Base-by-base conservation (phyloP, 1,139 yeast species). In the Candida glucosophila region DNA sequence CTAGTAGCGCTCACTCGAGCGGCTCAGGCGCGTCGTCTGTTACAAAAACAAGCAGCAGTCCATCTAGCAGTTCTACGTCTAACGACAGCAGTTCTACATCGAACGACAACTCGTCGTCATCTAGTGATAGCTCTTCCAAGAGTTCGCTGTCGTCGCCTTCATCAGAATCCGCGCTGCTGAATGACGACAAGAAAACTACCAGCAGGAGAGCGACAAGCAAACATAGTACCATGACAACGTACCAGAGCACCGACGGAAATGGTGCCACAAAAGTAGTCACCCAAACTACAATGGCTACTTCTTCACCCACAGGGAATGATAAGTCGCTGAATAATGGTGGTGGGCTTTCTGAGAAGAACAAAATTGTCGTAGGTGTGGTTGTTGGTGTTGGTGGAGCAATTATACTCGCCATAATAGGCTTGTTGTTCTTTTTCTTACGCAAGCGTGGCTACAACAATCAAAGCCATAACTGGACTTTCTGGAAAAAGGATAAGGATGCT, bases 321-420 rank as follows among this genome's bases (percentile, higher is more conserved):
- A 32, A 14, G 20, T 31, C 24, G 24, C 39, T 19, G 23, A 36
- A 13, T 7, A 15, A 18, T 19, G 6, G 25, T 6, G 41, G 55
- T 9, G 70, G 71, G 4, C 57, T 65, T 33, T 58, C 68, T 15
- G 36, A 49, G 20, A 61, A 69, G 28, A 65, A 65, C 39, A 56
- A 50, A 31, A 60, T 65, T 19, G 69, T 65, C 4, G 72, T 65
- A 4, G 72, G 72, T 22, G 71, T 64, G 2, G 71, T 65, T 22
- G 72, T 65, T 9, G 72, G 72, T 23, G 66, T 64, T 6, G 72
- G 71, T 24, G 71, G 70, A 2, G 49, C 67, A 4, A 49, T 64
- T 19, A 45, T 64, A 26, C 20, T 63, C 19, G 68, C 58, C 11
- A 43, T 64, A 12, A 34, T 53, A 3, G 61, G 49, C 1, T 43